Evolutionary conservation across 495 filamentous ascomycete species (phyloP), one percentile per base, ranked within the genome.

Genomic region (Penicillium samsonianum): DNA sequence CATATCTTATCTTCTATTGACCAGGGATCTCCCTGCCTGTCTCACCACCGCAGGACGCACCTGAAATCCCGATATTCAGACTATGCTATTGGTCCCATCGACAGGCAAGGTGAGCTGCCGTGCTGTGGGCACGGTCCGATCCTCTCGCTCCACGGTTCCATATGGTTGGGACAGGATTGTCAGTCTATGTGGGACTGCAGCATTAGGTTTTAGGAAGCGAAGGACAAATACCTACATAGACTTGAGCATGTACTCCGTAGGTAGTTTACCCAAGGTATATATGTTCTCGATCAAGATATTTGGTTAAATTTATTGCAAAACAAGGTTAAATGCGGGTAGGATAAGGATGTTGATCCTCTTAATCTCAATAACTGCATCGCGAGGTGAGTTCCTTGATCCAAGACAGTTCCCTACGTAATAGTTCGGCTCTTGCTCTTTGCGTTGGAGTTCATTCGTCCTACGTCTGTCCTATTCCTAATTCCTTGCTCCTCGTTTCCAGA

Each of bases 61-160:
- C 1, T 25, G 23, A 1, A 45, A 31, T 42, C 20, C 14, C 11
- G 30, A 44, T 31, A 16, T n/a, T 26, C 8, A 46, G 4, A 11
- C 42, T 19, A 9, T 14, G 1, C 42, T 55, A 55, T 46, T 55
- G 52, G 42, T 46, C 10, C 11, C 5, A 12, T 10, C 9, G 42
- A 8, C 4, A 23, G 19, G 3, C 20, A 26, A 26, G 20, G 26
- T 30, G 38, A 31, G 17, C 23, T 38, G 31, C 31, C 20, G 16
- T 30, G 43, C 22, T 20, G n/a, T 45, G 22, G 22, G 20, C 19
- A 16, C 43, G 43, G 43, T 46, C 53, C 53, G 53, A 47, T 47
- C 43, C 53, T 26, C 43, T 43, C 41, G 3, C 16, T 53, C 50
- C 38, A 30, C 43, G 53, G 20, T 47, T 25, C 53, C 53, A 40